Conservation (phyloP, 768 basidiomycete species). For the Boletus patriciae region DNA sequence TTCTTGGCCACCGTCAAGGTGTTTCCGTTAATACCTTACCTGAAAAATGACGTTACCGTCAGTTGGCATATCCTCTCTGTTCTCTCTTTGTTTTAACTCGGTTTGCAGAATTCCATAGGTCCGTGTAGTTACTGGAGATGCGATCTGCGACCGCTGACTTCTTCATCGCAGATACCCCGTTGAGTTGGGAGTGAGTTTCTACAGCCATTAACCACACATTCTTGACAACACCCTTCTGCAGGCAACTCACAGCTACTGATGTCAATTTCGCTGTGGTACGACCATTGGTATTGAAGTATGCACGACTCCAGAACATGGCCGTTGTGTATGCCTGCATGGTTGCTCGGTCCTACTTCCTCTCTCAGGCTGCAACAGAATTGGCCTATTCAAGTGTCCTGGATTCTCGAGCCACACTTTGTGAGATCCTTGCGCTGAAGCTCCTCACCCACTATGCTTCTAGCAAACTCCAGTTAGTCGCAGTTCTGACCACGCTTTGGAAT, state of each 20-base stretch:
- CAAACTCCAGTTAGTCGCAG: slow-evolving; percentile 72
- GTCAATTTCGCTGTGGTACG: slow-evolving; percentile 79
- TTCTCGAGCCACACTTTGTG: slow-evolving; percentile 76
- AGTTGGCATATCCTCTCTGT: slow-evolving; percentile 31
- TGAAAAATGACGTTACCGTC: slow-evolving; percentile 71
- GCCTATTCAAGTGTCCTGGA: slow-evolving; percentile 75
- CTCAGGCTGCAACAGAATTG: slow-evolving; percentile 65
- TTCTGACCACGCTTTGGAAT: slow-evolving; percentile 81
- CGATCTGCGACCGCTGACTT: neutral
- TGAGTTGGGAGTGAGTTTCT: slow-evolving; percentile 75
- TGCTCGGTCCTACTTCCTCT: slow-evolving; percentile 75
- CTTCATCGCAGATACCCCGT: slow-evolving; percentile 53
- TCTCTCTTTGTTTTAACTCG: slow-evolving; percentile 10
- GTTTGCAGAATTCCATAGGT: slow-evolving; percentile 30
- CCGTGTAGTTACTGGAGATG: slow-evolving; percentile 1
- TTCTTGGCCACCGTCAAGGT: slow-evolving; percentile 64
- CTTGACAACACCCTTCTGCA: slow-evolving; percentile 27
- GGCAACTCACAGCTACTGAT: slow-evolving; percentile 82
- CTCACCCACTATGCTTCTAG: slow-evolving; percentile 70
- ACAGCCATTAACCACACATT: neutral
- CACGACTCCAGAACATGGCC: slow-evolving; percentile 71
- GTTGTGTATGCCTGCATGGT: slow-evolving; percentile 76
- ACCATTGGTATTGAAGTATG: slow-evolving; percentile 77
- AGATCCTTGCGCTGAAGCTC: slow-evolving; percentile 87
- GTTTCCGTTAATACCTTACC: slow-evolving; percentile 74